Conservation (phyloP, 1,284 basidiomycete genomes). For the Jaminaea rosea region DNA sequence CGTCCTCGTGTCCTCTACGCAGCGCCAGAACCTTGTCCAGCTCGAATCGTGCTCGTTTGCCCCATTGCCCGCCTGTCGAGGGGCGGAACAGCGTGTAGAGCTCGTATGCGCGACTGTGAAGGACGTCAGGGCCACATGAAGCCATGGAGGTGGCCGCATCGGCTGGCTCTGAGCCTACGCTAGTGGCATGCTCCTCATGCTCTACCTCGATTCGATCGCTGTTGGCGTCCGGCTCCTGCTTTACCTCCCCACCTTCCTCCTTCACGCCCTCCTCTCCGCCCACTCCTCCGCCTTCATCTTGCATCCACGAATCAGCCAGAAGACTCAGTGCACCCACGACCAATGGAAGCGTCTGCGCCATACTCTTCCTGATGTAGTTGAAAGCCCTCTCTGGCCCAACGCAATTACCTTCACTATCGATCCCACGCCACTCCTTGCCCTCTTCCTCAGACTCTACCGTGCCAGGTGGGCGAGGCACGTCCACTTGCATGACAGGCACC, state of each 20-base stretch:
- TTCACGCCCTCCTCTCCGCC: not conserved
- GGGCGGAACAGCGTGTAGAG: slow-evolving; percentile 42
- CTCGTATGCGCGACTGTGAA: slow-evolving; percentile 30
- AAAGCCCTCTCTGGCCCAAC: slow-evolving; percentile 58
- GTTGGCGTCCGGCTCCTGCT: not conserved
- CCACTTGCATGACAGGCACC: slow-evolving; percentile 74
- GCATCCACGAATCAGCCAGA: slow-evolving; percentile 37
- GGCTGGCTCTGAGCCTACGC: not conserved
- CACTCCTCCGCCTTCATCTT: not conserved
- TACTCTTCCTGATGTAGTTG: slow-evolving; percentile 32
- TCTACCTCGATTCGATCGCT: not conserved
- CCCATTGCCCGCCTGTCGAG: slow-evolving; percentile 42
- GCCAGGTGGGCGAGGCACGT: slow-evolving; percentile 45
- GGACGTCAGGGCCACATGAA: slow-evolving; percentile 16
- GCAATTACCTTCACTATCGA: slow-evolving; percentile 63
- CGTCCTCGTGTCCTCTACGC: slow-evolving; percentile 22
- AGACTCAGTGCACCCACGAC: slow-evolving; percentile 37
- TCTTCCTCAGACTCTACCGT: too few relatives aligned
- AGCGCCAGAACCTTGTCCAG: slow-evolving; percentile 33
- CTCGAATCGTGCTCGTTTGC: slow-evolving; percentile 33
- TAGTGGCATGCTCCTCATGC: not conserved
- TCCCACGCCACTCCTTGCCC: slow-evolving; percentile 68
- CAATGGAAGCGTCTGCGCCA: slow-evolving; percentile 39
- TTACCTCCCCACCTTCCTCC: not conserved
- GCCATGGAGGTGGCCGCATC: not conserved